Evolutionary conservation across 2,329 filamentous ascomycete species (phyloP).

Genomic region (Cercospora sesami): DNA sequence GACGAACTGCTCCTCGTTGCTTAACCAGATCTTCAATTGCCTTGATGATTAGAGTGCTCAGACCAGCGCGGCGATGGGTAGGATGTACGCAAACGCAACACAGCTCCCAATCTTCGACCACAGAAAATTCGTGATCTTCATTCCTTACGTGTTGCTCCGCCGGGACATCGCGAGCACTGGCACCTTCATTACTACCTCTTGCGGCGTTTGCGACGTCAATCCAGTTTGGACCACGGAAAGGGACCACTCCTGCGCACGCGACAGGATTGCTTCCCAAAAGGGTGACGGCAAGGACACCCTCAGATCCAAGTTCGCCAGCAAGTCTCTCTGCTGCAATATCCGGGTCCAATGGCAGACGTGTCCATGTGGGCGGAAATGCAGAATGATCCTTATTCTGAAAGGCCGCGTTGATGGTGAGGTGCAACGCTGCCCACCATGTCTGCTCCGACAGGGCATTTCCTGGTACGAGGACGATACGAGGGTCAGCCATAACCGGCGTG

Average conservation of each 20-base stretch:
- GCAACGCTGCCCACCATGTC: slow-evolving; percentile 28
- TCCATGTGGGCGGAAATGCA: slow-evolving; percentile 31
- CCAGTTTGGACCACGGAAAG: slow-evolving; percentile 30
- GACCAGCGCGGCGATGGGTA: slow-evolving; percentile 19
- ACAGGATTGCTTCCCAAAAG: slow-evolving; percentile 22
- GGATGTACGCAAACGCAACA: slow-evolving; percentile 34
- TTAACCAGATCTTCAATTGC: slow-evolving; percentile 18
- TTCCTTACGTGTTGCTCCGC: background rate
- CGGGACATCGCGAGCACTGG: background rate
- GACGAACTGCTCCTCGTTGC: slow-evolving; percentile 22
- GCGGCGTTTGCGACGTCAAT: slow-evolving; percentile 21
- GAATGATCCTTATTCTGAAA: slow-evolving; percentile 26
- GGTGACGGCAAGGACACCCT: slow-evolving; percentile 25
- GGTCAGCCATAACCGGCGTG: background rate
- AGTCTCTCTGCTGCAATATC: slow-evolving; percentile 21
- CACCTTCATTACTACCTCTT: background rate
- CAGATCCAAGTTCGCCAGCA: slow-evolving; percentile 25
- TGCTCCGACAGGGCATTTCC: slow-evolving; percentile 19
- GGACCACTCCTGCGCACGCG: slow-evolving; percentile 28
- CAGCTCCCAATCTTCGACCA: slow-evolving; percentile 28
- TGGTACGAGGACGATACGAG: slow-evolving; percentile 19
- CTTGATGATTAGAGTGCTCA: slow-evolving; percentile 23
- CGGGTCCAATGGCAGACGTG: slow-evolving; percentile 26
- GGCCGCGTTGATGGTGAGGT: slow-evolving; percentile 26
- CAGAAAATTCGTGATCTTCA: background rate